Evolutionary conservation across 257 asterid species (phyloP).

Genomic region (Fraxinus excelsior): DNA sequence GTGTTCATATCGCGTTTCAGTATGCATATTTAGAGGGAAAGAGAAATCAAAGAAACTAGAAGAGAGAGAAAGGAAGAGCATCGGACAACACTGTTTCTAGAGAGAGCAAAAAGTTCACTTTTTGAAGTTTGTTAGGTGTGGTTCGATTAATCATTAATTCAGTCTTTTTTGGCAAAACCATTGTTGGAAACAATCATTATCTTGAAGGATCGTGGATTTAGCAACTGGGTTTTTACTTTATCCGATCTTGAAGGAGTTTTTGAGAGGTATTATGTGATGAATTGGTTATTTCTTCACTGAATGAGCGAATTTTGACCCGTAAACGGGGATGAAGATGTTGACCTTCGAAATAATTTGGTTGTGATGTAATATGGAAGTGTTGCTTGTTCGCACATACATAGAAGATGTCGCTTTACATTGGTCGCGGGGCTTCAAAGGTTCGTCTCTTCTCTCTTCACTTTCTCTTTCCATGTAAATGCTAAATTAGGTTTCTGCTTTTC

Average conservation of each 20-base stretch:
- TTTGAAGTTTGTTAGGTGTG: background rate
- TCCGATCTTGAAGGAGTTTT: constrained; percentile 23
- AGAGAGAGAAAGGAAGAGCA: constrained; percentile 16
- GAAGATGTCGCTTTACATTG: constrained; percentile 91
- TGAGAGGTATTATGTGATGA: constrained; percentile 10
- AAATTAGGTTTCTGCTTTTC: background rate
- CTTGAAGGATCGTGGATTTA: constrained; percentile 30
- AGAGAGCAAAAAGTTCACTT: constrained; percentile 29
- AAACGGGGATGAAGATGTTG: constrained; percentile 32
- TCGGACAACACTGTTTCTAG: constrained; percentile 27
- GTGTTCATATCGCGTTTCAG: constrained; percentile 87
- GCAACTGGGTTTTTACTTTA: constrained; percentile 33
- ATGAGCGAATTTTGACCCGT: constrained; percentile 14
- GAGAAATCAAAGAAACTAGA: constrained; percentile 17
- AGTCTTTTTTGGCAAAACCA: constrained; percentile 19
- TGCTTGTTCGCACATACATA: constrained; percentile 36
- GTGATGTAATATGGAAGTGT: constrained; percentile 69
- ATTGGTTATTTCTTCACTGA: constrained; percentile 24
- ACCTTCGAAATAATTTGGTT: constrained; percentile 34
- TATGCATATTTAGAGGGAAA: constrained; percentile 32
- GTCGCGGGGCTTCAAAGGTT: constrained; percentile 99
- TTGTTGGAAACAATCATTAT: constrained; percentile 32
- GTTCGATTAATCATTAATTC: constrained; percentile 30
- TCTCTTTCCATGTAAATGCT: background rate
- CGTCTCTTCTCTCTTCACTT: constrained; percentile 18